Evolutionary conservation across 2,329 filamentous ascomycete species (phyloP).

Genomic region (Fusarium tuaranense): DNA sequence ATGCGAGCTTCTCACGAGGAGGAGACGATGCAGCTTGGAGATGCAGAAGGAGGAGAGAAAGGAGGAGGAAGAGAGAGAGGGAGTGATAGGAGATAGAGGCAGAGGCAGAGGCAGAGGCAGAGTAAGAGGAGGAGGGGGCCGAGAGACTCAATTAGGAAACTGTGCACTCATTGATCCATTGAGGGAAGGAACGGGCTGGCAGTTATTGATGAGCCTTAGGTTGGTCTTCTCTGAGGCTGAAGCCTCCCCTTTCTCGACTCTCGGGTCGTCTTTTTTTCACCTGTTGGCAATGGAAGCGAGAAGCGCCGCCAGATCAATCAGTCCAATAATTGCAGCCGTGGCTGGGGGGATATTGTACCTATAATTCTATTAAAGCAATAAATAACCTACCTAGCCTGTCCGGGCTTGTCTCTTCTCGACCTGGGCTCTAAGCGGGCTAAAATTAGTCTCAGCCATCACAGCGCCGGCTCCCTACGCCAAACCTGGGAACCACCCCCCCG

Average conservation of each 20-base stretch:
- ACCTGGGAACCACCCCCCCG: neutral
- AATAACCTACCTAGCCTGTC: neutral
- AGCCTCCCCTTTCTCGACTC: neutral
- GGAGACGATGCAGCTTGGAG: neutral
- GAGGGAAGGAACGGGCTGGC: neutral
- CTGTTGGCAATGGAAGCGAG: neutral
- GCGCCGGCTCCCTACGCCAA: constrained; percentile 26
- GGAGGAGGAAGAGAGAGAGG: neutral
- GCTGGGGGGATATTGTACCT: constrained; percentile 26
- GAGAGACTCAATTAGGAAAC: neutral
- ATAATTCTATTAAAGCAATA: constrained; percentile 3
- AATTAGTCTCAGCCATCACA: constrained; percentile 38
- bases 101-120: neutral
- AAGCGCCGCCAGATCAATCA: constrained; percentile 4
- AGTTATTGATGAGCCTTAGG: neutral
- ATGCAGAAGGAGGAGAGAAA: neutral
- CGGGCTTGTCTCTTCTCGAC: constrained; percentile 35
- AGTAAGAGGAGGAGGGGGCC: neutral
- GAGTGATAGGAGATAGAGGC: neutral
- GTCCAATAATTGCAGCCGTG: constrained; percentile 13
- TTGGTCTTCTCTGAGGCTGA: constrained; percentile 2
- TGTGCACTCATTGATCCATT: neutral
- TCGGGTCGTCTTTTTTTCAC: neutral
- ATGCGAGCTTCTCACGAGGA: constrained; percentile 10
- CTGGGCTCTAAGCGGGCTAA: constrained; percentile 27